These are phyloP conservation scores for Penicillium frequentans DNA, from an alignment of 2,329 filamentous ascomycete genomes.

Conservation along the genomic window DNA sequence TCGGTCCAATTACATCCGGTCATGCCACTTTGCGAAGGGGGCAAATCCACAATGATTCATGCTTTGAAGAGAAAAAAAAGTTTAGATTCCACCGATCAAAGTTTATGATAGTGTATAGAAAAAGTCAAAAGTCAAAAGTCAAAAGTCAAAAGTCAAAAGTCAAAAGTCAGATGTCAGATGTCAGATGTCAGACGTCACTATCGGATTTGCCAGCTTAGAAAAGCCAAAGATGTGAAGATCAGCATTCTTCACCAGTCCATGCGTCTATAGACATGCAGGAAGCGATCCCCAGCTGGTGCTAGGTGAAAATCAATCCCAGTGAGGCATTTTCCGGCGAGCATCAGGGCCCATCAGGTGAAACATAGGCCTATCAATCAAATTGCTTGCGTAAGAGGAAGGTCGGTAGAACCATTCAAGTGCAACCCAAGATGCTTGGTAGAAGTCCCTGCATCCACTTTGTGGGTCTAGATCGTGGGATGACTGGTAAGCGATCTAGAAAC, in stretches of 20 bases:
- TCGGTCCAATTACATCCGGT: not conserved
- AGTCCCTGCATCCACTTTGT: not conserved
- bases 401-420: not conserved
- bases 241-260: not conserved
- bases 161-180: no score
- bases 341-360: not conserved
- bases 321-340: not conserved
- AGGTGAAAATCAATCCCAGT: not conserved
- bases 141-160: not conserved
- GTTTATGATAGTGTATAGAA: not conserved
- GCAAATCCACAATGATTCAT: not conserved
- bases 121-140: not conserved
- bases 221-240: not conserved
- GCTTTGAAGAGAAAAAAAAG: not conserved
- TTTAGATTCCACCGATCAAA: not conserved
- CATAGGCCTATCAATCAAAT: conserved; percentile 1
- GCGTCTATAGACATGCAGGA: not conserved
- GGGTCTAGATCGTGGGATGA: not conserved
- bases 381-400: not conserved
- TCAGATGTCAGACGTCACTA: not conserved
- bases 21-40: not conserved
- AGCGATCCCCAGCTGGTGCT: conserved; percentile 30
- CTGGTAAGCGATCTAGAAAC: not conserved
- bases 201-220: not conserved
- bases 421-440: not conserved